Conservation (phyloP, 768 basidiomycete species). For the Amylocystis lapponica region DNA sequence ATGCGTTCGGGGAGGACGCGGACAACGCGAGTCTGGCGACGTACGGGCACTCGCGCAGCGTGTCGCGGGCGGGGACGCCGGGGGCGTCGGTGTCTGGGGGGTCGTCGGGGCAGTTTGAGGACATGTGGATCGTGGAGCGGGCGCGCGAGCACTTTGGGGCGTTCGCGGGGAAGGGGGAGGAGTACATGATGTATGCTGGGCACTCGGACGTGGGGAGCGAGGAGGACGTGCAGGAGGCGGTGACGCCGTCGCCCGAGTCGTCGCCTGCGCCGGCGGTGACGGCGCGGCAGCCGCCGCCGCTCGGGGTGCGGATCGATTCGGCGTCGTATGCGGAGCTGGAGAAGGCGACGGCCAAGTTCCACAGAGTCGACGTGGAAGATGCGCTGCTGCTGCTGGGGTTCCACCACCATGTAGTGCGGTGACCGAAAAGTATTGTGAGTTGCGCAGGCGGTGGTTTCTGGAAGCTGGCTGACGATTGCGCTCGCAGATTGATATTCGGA, state of each 20-base stretch:
- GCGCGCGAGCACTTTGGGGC: slow-evolving; percentile 2
- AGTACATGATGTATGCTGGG: slow-evolving; percentile 15
- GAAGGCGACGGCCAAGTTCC: slow-evolving; percentile 28
- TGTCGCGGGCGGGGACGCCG: slow-evolving; percentile 19
- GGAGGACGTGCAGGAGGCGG: slow-evolving; percentile 69
- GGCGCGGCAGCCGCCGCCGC: slow-evolving; percentile 16
- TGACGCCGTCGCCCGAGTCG: slow-evolving; percentile 62
- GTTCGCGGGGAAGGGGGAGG: slow-evolving; percentile 2
- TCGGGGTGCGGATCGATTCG: slow-evolving; percentile 31
- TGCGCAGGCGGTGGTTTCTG: background rate
- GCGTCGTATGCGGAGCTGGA: slow-evolving; percentile 43
- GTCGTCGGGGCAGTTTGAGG: background rate
- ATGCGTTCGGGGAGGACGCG: slow-evolving; percentile 38
- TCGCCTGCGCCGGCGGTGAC: slow-evolving; percentile 30
- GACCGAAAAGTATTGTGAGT: background rate
- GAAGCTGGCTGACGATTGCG: background rate
- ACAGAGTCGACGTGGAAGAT: slow-evolving; percentile 61
- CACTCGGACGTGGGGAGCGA: slow-evolving; percentile 52
- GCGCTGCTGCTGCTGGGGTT: slow-evolving; percentile 71
- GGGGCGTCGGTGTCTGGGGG: background rate
- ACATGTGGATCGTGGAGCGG: background rate
- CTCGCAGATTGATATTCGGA: too few species aligned
- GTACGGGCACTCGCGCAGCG: slow-evolving; percentile 13
- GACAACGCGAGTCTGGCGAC: slow-evolving; percentile 21
- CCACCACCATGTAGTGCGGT: slow-evolving; percentile 35